A percentile compares a stretch with the other conserved stretches of the same genome.
phyloP scores from a whole-genome alignment of 2,329 filamentous ascomycete species.

The Neonectria faginata region DNA sequence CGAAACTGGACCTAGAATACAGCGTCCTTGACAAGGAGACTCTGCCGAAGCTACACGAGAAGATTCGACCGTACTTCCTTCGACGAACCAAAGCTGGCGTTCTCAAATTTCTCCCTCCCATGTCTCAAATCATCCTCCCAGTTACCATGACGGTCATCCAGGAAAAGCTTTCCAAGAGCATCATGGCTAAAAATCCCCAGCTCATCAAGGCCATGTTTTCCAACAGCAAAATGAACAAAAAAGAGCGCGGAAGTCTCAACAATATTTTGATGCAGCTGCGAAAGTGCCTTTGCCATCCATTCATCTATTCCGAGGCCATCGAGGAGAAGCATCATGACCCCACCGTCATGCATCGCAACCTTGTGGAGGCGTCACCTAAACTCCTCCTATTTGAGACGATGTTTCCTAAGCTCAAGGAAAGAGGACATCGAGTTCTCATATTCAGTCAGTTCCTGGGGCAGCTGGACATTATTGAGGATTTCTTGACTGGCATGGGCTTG shows the following conservation, averaged over 20 bases:
- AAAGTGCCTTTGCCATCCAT: conserved; percentile 95
- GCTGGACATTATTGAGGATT: conserved; percentile 92
- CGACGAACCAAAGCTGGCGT: conserved; percentile 90
- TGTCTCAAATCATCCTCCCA: conserved; percentile 94
- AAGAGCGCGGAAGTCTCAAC: conserved; percentile 84
- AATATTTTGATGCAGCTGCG: conserved; percentile 96
- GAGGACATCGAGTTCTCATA: conserved; percentile 90
- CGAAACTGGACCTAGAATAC: conserved; percentile 79
- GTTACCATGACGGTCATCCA: conserved; percentile 96
- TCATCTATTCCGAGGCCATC: conserved; percentile 90
- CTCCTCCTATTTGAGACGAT: conserved; percentile 85
- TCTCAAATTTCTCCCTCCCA: conserved; percentile 89
- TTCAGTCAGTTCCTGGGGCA: conserved; percentile 96
- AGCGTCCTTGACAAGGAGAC: conserved; percentile 85
- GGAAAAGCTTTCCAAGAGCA: conserved; percentile 93
- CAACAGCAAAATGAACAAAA: conserved; percentile 71
- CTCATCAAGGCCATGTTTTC: conserved; percentile 89
- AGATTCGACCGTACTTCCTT: conserved; percentile 80
- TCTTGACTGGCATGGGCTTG: conserved; percentile 80
- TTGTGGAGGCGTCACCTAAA: conserved; percentile 93
- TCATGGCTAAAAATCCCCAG: conserved; percentile 89
- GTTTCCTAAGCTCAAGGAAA: conserved; percentile 85
- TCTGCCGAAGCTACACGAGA: conserved; percentile 80
- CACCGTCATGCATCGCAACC: conserved; percentile 76
- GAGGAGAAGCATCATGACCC: conserved; percentile 80